Evolutionary conservation across 2,329 filamentous ascomycete species (phyloP), one percentile per base, ranked within the genome.

Genomic region (Cordyceps militaris): DNA sequence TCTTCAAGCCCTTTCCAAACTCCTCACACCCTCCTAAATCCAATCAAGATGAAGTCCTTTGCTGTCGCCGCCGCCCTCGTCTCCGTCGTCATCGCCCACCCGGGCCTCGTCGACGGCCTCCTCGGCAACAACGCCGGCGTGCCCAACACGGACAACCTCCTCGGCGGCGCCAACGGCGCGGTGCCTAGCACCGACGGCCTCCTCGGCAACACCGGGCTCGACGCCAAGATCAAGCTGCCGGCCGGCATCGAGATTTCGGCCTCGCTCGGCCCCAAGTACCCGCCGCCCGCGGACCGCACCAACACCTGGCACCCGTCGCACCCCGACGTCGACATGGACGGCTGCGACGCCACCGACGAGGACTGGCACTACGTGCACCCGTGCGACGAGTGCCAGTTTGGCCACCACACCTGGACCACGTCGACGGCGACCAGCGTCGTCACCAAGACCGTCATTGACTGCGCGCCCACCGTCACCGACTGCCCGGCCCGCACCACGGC

Each of bases 401-500:
- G 63, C 42, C 58, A 66, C 46, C 66, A 70, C 62, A 65, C 66
- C 61, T 76, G 72, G 72, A 71, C 69, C 26, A 76, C 72, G 38
- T 74, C 70, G 67, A 77, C 74, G 60, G 63, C 76, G 64, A 75
- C 69, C 54, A 65, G 66, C 54, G 75, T 74, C 21, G 65, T 67
- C 42, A 65, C 69, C 51, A 68, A 67, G 57, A 77, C 75, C 54
- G 63, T 77, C 63, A 67, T 68, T 63, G 69, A 66, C 68, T 77
- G 74, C 66, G 61, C 67, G 19, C 64, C 70, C 44, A 63, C 67
- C 43, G 69, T 72, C 19, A 62, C 64, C 59, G 55, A 68, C 64
- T 77, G 75, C 70, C 73, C 74, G n/a, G 71, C 63, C 52, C 63
- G 68, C 59, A 71, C 70, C 56, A 76, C 74, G 49, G 68, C 74